Evolutionary conservation across 495 filamentous ascomycete species (phyloP).

Genomic region (Apiosordaria backusii): DNA sequence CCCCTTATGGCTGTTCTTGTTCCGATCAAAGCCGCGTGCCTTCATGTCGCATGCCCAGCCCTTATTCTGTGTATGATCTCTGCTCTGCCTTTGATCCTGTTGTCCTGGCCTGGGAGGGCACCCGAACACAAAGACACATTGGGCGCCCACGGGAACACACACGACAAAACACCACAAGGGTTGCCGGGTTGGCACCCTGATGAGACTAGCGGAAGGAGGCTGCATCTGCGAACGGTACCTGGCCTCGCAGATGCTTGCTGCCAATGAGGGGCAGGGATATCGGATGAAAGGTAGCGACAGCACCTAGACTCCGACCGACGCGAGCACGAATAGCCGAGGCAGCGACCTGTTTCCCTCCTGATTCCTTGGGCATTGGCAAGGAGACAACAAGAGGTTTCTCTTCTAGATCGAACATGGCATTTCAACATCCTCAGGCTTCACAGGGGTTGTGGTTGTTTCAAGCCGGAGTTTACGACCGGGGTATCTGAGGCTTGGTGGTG

Average conservation of each 20-base stretch:
- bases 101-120: background rate
- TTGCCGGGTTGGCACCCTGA: background rate
- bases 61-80: background rate
- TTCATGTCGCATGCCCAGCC: background rate
- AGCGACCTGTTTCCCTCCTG: slow-evolving; percentile 1
- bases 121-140: background rate
- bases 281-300: slow-evolving; percentile 11
- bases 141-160: background rate
- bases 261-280: slow-evolving; percentile 6
- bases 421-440: background rate
- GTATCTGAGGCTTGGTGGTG: background rate
- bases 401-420: background rate
- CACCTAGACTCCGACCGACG: background rate
- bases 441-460: background rate
- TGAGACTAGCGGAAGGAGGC: background rate
- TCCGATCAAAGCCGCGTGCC: slow-evolving; percentile 14
- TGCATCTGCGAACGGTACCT: slow-evolving; percentile 1
- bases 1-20: slow-evolving; percentile 1
- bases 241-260: background rate
- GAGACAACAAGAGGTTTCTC: background rate
- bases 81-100: background rate
- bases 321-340: slow-evolving; percentile 12
- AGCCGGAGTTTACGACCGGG: slow-evolving; percentile 2
- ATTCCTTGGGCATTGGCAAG: background rate
- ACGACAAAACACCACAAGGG: background rate